Base-by-base conservation (phyloP, 2,329 filamentous ascomycete species). In the Setomelanomma holmii region DNA sequence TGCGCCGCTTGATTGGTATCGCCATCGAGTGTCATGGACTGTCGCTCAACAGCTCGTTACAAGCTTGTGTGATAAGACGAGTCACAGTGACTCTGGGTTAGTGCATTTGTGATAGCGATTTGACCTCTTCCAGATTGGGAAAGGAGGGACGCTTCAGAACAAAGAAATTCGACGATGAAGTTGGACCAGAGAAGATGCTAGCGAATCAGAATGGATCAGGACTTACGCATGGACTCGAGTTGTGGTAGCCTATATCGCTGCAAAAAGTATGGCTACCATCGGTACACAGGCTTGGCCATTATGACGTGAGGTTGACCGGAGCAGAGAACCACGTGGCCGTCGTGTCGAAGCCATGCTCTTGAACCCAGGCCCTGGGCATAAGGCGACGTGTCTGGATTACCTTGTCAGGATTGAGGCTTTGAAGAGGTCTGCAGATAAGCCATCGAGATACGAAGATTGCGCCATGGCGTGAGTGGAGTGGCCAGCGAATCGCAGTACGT, bases 291-390 rank as follows among this genome's bases (percentile, higher is more conserved):
- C 46, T 53, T 49, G 53, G 54, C 35, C 49, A 42, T 40, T 10
- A 49, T 41, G 45, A 48, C 38, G 45, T 51, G 36, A 45, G 27
- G 10, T 30, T 30, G 27, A 14, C 51, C 42, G 33, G 41, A n/a
- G n/a, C n/a, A n/a, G n/a, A n/a, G n/a, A n/a, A n/a, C 64, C 64
- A 67, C 64, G 64, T 67, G 62, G 64, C 58, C 10, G 53, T 45
- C 12, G 39, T 40, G 16, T 45, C n/a, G 42, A 34, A 12, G 22
- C 5, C 22, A 43, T 16, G n/a, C 19, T 19, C 8, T 16, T 19
- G 22, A 27, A 16, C 16, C 16, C 20, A 22, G 23, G 23, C 35
- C 43, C 50, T 33, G 49, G 46, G 19, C 34, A 41, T 34, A 57
- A 36, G 33, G 40, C 27, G 34, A n/a, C 27, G 27, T 30, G 5